Evolutionary conservation across 352 stramenopile genomes (phyloP).

Genomic region (Phytopythium litorale): DNA sequence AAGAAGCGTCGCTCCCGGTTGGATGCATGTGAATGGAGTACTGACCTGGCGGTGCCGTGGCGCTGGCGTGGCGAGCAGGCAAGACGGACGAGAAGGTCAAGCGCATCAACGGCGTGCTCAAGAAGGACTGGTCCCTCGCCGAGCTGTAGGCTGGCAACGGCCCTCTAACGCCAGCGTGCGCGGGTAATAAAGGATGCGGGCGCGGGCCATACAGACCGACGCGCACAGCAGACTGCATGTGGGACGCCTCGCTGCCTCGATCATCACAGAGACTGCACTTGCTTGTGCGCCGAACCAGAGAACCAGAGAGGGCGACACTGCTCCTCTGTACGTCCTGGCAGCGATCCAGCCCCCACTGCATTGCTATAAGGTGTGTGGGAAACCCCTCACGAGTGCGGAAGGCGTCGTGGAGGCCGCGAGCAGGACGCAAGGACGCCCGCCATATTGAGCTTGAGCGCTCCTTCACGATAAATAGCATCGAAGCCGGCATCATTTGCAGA

Average conservation of each 20-base stretch:
- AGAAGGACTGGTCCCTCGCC: constrained; percentile 56
- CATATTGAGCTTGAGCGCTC: no score
- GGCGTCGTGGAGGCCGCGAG: no score
- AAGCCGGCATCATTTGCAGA: no score
- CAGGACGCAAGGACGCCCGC: no score
- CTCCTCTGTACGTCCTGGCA: no score
- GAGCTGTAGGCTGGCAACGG: background rate
- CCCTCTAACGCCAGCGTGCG: background rate
- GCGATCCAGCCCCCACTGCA: no score
- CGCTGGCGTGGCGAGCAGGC: constrained; percentile 25
- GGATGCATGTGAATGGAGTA: background rate
- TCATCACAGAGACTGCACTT: background rate
- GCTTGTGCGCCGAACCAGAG: no score
- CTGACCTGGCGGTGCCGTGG: background rate
- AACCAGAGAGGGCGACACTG: no score
- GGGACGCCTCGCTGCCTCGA: background rate
- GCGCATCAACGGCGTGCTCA: constrained; percentile 73
- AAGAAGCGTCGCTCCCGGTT: background rate
- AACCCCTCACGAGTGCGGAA: no score
- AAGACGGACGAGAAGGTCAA: constrained; percentile 68
- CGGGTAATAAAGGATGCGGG: background rate
- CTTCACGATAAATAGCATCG: no score
- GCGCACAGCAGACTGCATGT: background rate
- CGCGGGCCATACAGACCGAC: background rate
- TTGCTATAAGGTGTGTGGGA: no score